Conservation (phyloP, 1,139 yeast species). For the Candida buenavistaensis region DNA sequence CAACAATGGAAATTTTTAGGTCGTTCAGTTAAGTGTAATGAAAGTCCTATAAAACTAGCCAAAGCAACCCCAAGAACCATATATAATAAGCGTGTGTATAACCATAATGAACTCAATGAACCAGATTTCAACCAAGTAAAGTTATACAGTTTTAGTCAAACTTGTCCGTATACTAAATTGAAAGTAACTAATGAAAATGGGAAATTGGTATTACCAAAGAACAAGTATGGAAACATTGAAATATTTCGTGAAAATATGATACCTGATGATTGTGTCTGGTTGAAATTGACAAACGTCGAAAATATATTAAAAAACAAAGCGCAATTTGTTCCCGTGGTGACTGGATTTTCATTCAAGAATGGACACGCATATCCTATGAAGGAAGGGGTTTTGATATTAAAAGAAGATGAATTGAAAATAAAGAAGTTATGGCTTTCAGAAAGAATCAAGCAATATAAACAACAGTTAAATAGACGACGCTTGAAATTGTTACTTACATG, state of each 20-base stretch:
- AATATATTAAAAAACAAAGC: constrained; percentile 18
- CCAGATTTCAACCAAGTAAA: constrained; percentile 24
- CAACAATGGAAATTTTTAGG: constrained; percentile 43
- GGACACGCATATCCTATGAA: constrained; percentile 33
- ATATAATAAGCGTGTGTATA: constrained; percentile 20
- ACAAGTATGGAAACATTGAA: constrained; percentile 38
- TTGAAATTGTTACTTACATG: constrained; percentile 17
- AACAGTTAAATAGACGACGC: constrained; percentile 1
- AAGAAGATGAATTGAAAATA: constrained; percentile 18
- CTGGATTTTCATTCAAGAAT: constrained; percentile 28
- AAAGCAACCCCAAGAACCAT: constrained; percentile 28
- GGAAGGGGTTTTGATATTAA: constrained; percentile 30
- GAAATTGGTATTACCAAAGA: constrained; percentile 23
- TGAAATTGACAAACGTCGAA: constrained; percentile 27
- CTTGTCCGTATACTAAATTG: constrained; percentile 27
- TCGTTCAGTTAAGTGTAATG: constrained; percentile 26
- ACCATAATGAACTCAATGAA: constrained; percentile 20
- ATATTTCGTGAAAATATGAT: constrained; percentile 33
- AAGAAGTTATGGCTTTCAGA: constrained; percentile 32
- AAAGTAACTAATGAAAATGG: constrained; percentile 15
- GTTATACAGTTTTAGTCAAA: constrained; percentile 32
- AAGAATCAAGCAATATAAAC: constrained; percentile 16
- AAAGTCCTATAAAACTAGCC: constrained; percentile 24
- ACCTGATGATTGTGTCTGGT: constrained; percentile 34
- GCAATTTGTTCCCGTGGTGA: constrained; percentile 35